Evolutionary conservation across 2,329 filamentous ascomycete genomes (phyloP), one percentile per base, ranked within the genome.

Genomic region (Xylariaceae sp.): DNA sequence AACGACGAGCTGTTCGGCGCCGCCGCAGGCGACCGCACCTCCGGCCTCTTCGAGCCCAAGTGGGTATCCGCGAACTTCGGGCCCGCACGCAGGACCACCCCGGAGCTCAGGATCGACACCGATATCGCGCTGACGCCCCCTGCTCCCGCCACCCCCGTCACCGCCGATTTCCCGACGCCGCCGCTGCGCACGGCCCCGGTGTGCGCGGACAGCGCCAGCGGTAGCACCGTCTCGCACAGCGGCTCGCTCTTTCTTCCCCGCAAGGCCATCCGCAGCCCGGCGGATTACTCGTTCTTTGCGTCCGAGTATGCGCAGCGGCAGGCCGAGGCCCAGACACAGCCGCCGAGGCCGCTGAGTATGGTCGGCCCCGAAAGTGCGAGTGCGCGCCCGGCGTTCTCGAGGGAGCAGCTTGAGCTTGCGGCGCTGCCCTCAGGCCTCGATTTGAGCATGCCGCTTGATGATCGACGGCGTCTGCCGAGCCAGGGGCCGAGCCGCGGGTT

Each of bases 271-370:
- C 37, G n/a, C 1, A 45, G 18, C 12, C 29, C 58, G 2, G 53
- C 41, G 5, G 41, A 29, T 3, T 41, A 57, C 9, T 62, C 61
- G 1, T 67, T 68, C 57, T 68, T 63, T 48, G 48, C 56, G 40
- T 53, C 56, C 3, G 56, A 59, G 18, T 66, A 55, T 45, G 50
- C 63, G 20, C 61, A 59, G 50, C 40, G 40, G 2, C 43, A 51
- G 20, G 40, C 37, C 1, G 26, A 21, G 40, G 21, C 50, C 18
- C 49, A 44, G 18, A 40, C 51, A 20, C 37, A 55, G 7, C 6
- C 23, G 14, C n/a, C 7, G 19, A 20, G 40, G 37, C 19, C 32
- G 23, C 21, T 20, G 23, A 26, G 18, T 16, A 16, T 5, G 1
- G 1, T 10, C 12, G 20, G n/a, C 4, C 23, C 23, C 23, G 23